A percentile compares a stretch with the other conserved stretches of the same genome.
These are phyloP conservation scores for Elsinoe fawcettii DNA, from an alignment of 2,329 filamentous ascomycete genomes.

Conservation along the genomic window DNA sequence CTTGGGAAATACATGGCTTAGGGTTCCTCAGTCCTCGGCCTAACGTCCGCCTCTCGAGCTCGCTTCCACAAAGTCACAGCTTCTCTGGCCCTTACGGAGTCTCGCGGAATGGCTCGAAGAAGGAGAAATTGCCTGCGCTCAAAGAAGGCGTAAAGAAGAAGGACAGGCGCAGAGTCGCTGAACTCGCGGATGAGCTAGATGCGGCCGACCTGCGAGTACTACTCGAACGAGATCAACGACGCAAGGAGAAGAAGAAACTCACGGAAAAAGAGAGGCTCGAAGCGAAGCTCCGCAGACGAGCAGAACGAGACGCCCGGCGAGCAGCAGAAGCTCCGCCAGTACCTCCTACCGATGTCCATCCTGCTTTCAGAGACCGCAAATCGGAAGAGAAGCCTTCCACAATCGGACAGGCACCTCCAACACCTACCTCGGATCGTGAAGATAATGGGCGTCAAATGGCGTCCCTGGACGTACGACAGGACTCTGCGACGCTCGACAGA, in stretches of 20 bases:
- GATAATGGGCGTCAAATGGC: slow-evolving; percentile 24
- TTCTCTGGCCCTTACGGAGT: slow-evolving; percentile 27
- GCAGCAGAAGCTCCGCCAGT: slow-evolving; percentile 43
- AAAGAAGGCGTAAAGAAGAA: slow-evolving; percentile 30
- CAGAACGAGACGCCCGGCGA: slow-evolving; percentile 48
- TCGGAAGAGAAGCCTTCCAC: slow-evolving; percentile 6
- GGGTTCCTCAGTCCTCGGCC: slow-evolving; percentile 80
- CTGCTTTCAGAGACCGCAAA: slow-evolving; percentile 25
- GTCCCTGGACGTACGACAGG: background rate
- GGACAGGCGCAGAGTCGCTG: slow-evolving; percentile 55
- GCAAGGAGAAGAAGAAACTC: slow-evolving; percentile 65
- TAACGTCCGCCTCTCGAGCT: slow-evolving; percentile 65
- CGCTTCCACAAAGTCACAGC: slow-evolving; percentile 45
- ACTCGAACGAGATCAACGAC: slow-evolving; percentile 79
- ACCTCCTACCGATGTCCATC: slow-evolving; percentile 29
- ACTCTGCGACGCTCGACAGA: background rate
- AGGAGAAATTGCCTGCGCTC: slow-evolving; percentile 30
- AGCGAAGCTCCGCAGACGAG: slow-evolving; percentile 55
- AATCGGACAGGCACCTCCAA: slow-evolving; percentile 4
- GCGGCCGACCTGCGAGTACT: slow-evolving; percentile 77
- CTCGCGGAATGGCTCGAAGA: slow-evolving; percentile 15
- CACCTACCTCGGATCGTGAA: slow-evolving; percentile 30
- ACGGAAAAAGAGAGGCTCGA: slow-evolving; percentile 61
- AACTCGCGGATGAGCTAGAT: slow-evolving; percentile 75
- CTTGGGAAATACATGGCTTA: slow-evolving; percentile 72